These are phyloP conservation scores for Mediolabrus comicus DNA, from an alignment of 108 stramenopile genomes.

Conservation along the genomic window DNA sequence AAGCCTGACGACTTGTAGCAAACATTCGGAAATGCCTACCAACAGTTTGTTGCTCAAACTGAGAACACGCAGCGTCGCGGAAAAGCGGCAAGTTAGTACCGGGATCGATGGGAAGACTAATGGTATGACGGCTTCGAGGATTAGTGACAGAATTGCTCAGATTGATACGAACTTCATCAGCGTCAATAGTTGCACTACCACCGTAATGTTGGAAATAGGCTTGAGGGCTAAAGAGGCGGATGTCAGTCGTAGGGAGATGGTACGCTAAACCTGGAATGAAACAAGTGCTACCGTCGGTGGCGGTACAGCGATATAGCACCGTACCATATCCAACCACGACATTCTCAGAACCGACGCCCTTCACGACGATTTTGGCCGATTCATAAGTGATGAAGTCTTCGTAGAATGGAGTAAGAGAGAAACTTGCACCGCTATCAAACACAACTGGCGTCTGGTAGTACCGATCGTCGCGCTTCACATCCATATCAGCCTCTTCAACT, in stretches of 20 bases:
- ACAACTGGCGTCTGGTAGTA: background rate
- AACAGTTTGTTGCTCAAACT: background rate
- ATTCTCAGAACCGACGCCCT: conserved; percentile 1
- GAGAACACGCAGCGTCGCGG: background rate
- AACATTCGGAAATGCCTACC: background rate
- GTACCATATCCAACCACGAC: conserved; percentile 10
- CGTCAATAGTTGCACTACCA: background rate
- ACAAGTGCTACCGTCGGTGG: background rate
- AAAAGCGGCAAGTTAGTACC: conserved; percentile 6
- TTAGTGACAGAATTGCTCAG: background rate
- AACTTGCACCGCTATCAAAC: conserved; percentile 10
- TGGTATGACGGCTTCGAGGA: background rate
- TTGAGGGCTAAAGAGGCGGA: background rate
- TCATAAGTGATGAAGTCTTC: conserved; percentile 6
- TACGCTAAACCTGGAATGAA: background rate
- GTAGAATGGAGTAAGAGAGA: conserved; percentile 4
- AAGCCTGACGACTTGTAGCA: background rate
- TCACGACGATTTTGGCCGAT: conserved; percentile 1
- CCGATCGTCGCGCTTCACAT: too few relatives aligned
- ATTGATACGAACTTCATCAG: background rate
- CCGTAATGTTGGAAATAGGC: background rate
- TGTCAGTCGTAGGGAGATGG: background rate
- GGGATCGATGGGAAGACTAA: background rate
- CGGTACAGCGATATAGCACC: background rate
- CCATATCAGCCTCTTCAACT: too few relatives aligned